phyloP scores from a whole-genome alignment of 2,329 filamentous ascomycete species.

The Lojkania enalia region DNA sequence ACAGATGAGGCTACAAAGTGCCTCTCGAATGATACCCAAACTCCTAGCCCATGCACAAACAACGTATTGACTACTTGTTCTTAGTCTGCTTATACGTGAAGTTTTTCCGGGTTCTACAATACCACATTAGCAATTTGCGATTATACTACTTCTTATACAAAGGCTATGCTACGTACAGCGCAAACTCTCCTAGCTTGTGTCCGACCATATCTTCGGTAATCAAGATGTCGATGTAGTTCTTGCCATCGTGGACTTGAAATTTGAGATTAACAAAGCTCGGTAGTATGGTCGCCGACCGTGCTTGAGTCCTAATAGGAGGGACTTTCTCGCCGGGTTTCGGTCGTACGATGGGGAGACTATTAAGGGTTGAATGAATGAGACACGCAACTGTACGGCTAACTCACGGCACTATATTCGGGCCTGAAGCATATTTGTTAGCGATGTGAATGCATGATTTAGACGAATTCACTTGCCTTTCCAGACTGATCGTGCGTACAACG shows the following conservation, averaged over 20 bases:
- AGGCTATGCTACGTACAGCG: slow-evolving; percentile 65
- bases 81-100: slow-evolving; percentile 72
- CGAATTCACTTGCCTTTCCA: slow-evolving; percentile 73
- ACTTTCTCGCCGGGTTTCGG: slow-evolving; percentile 64
- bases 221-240: slow-evolving; percentile 77
- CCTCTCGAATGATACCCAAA: slow-evolving; percentile 42
- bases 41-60: slow-evolving; percentile 34
- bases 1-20: slow-evolving; percentile 29
- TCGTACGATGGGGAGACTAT: slow-evolving; percentile 65
- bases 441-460: slow-evolving; percentile 5
- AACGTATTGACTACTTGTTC: slow-evolving; percentile 59
- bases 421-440: slow-evolving; percentile 48
- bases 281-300: slow-evolving; percentile 84
- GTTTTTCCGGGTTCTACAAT: slow-evolving; percentile 64
- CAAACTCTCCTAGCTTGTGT: slow-evolving; percentile 91
- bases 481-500: slow-evolving; percentile 69
- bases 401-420: slow-evolving; percentile 72
- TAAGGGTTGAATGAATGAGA: slow-evolving; percentile 27
- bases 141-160: not conserved
- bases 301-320: slow-evolving; percentile 81
- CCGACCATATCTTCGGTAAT: slow-evolving; percentile 97
- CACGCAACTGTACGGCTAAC: slow-evolving; percentile 33
- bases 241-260: slow-evolving; percentile 92
- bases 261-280: slow-evolving; percentile 88
- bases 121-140: slow-evolving; percentile 13